A percentile compares a stretch with the other conserved stretches of the same genome.
Evolutionary conservation across 1,284 basidiomycete species (phyloP).

Genomic region (Cutaneotrichosporon cavernicola): DNA sequence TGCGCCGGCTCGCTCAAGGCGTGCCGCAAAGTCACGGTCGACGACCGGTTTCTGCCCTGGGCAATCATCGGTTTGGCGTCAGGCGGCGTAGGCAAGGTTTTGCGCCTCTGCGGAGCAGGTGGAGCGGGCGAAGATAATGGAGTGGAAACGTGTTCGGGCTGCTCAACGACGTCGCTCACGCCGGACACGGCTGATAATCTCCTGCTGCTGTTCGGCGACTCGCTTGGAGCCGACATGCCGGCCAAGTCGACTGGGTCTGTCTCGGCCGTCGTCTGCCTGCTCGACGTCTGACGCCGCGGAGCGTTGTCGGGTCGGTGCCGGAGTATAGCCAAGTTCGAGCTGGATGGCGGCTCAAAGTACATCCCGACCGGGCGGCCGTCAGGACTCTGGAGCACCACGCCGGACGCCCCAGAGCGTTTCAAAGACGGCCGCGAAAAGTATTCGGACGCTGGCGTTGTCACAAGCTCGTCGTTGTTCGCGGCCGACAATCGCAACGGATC

Average conservation of each 20-base stretch:
- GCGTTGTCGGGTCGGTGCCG: neutral
- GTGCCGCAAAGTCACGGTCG: slow-evolving; percentile 19
- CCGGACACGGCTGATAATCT: slow-evolving; percentile 32
- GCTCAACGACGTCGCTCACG: slow-evolving; percentile 9
- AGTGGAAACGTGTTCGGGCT: neutral
- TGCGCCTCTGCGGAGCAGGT: slow-evolving; percentile 21
- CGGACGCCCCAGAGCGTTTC: slow-evolving; percentile 71
- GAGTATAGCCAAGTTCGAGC: slow-evolving; percentile 18
- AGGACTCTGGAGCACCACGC: slow-evolving; percentile 85
- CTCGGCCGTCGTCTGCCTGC: slow-evolving; percentile 29
- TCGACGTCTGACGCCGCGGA: slow-evolving; percentile 22
- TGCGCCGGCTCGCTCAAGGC: neutral
- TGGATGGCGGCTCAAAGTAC: slow-evolving; percentile 76
- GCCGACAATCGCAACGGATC: slow-evolving; percentile 16
- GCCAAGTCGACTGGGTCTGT: slow-evolving; percentile 16
- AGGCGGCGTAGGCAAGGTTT: slow-evolving; percentile 33
- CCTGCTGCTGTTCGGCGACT: slow-evolving; percentile 27
- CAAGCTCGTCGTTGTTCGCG: slow-evolving; percentile 63
- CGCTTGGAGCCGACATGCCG: slow-evolving; percentile 1
- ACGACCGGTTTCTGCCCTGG: slow-evolving; percentile 36
- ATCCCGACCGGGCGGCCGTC: slow-evolving; percentile 92
- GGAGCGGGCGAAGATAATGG: neutral
- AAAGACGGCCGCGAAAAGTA: slow-evolving; percentile 78
- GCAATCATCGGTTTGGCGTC: slow-evolving; percentile 36
- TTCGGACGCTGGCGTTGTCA: slow-evolving; percentile 70